phyloP scores from a whole-genome alignment of 495 filamentous ascomycete genomes.

The Aspergillus nanangensis region DNA sequence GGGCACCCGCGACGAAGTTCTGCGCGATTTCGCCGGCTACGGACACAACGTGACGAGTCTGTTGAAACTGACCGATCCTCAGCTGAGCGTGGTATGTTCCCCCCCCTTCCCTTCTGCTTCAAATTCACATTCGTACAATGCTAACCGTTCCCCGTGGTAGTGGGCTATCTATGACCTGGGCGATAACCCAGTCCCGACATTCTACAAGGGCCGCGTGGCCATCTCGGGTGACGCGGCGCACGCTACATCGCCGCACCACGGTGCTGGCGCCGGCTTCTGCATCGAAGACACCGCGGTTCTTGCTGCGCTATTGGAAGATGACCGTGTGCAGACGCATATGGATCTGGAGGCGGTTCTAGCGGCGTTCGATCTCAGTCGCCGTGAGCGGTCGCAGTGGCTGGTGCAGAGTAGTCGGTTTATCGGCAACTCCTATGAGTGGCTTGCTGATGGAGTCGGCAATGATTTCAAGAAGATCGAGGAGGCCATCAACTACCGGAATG shows the following conservation, averaged over 20 bases:
- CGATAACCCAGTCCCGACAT: slow-evolving; percentile 39
- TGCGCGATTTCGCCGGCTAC: slow-evolving; percentile 33
- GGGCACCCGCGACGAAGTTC: slow-evolving; percentile 27
- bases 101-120: neutral
- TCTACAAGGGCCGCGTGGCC: slow-evolving; percentile 32
- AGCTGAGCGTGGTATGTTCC: slow-evolving; percentile 19
- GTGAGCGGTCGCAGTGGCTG: slow-evolving; percentile 28
- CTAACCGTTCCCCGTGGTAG: slow-evolving; percentile 12
- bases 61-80: slow-evolving; percentile 16
- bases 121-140: slow-evolving; percentile 24
- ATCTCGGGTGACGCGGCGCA: slow-evolving; percentile 51
- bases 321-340: slow-evolving; percentile 8
- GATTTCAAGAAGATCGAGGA: slow-evolving; percentile 22
- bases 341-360: slow-evolving; percentile 16
- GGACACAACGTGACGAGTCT: slow-evolving; percentile 23
- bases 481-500: slow-evolving; percentile 22
- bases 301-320: slow-evolving; percentile 27
- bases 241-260: slow-evolving; percentile 44
- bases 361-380: slow-evolving; percentile 16
- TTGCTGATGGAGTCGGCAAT: slow-evolving; percentile 11
- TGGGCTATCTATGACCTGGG: slow-evolving; percentile 56
- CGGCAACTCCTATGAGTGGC: slow-evolving; percentile 26
- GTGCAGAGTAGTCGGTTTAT: slow-evolving; percentile 29
- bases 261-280: slow-evolving; percentile 52
- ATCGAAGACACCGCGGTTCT: slow-evolving; percentile 52